Percentiles rank a stretch among this genome's conserved stretches.
Evolutionary conservation across 768 basidiomycete species (phyloP).

Genomic region (Naganishia vaughanmartiniae): DNA sequence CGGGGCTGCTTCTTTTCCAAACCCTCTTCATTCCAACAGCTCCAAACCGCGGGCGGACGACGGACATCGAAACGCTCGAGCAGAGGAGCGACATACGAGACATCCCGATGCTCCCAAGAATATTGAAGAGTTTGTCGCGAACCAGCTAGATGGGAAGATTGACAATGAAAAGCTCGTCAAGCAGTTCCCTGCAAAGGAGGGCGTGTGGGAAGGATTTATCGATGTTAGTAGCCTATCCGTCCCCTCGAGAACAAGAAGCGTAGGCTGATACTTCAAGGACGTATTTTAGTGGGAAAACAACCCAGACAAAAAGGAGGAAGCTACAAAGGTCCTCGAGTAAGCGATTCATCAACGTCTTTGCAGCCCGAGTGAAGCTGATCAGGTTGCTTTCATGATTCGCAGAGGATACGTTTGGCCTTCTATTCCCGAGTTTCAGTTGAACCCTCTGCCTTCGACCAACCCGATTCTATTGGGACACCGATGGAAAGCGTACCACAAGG

Average conservation of each 20-base stretch:
- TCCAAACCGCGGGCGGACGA: not conserved
- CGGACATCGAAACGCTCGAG: conserved; percentile 1
- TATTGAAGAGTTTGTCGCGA: conserved; percentile 19
- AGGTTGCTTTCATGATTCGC: not conserved
- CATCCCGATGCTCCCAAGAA: conserved; percentile 12
- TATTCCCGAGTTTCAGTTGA: conserved; percentile 41
- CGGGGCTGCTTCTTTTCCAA: not conserved
- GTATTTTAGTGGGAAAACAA: conserved; percentile 60
- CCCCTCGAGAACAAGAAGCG: not conserved
- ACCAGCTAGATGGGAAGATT: conserved; percentile 14
- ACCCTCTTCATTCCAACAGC: not conserved
- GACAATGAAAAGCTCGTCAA: conserved; percentile 36
- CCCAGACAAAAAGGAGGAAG: conserved; percentile 56
- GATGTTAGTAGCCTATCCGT: conserved; percentile 8
- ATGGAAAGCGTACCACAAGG: conserved; percentile 60
- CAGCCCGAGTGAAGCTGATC: conserved; percentile 7
- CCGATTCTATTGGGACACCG: conserved; percentile 58
- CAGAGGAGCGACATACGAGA: not conserved
- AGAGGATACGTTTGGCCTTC: conserved; percentile 20
- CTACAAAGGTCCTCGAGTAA: conserved; percentile 55
- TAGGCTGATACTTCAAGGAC: conserved; percentile 41
- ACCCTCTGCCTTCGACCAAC: conserved; percentile 58
- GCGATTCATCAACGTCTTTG: conserved; percentile 2
- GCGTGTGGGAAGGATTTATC: conserved; percentile 54
- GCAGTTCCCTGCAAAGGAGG: conserved; percentile 54